phyloP scores from a whole-genome alignment of 2,329 filamentous ascomycete species.

The Aspergillus pseudotamarii region DNA sequence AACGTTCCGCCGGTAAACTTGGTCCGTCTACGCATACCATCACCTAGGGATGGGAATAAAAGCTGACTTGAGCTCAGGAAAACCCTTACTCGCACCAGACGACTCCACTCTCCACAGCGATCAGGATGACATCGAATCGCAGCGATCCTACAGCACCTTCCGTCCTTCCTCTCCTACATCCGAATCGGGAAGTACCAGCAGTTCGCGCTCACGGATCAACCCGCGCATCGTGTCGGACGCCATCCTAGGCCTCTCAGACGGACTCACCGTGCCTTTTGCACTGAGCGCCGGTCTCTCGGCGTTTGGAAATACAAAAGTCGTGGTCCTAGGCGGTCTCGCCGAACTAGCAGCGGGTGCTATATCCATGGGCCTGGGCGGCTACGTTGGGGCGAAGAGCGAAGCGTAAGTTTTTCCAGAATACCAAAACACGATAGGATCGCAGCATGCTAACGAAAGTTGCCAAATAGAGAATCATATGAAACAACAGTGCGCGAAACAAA shows the following conservation, averaged over 20 bases:
- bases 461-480: constrained; percentile 46
- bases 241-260: constrained; percentile 76
- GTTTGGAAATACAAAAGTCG: constrained; percentile 65
- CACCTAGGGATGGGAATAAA: background rate
- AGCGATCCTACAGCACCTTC: constrained; percentile 40
- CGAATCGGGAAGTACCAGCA: constrained; percentile 25
- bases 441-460: background rate
- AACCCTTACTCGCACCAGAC: constrained; percentile 34
- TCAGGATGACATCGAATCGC: constrained; percentile 34
- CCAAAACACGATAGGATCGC: background rate
- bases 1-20: constrained; percentile 18
- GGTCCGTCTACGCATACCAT: constrained; percentile 12
- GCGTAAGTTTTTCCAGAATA: constrained; percentile 39
- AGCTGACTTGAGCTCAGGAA: constrained; percentile 25
- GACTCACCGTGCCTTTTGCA: constrained; percentile 77
- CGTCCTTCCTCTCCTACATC: constrained; percentile 26
- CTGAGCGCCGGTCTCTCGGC: constrained; percentile 69
- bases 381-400: constrained; percentile 62
- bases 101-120: constrained; percentile 22
- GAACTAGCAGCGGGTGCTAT: constrained; percentile 76
- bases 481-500: constrained; percentile 49
- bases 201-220: constrained; percentile 40
- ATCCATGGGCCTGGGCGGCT: constrained; percentile 78
- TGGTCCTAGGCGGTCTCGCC: constrained; percentile 73
- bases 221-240: constrained; percentile 58